Percentiles rank a stretch among this genome's conserved stretches.
Conservation (phyloP, 208 protist species). For the Crithidia fasciculata region DNA sequence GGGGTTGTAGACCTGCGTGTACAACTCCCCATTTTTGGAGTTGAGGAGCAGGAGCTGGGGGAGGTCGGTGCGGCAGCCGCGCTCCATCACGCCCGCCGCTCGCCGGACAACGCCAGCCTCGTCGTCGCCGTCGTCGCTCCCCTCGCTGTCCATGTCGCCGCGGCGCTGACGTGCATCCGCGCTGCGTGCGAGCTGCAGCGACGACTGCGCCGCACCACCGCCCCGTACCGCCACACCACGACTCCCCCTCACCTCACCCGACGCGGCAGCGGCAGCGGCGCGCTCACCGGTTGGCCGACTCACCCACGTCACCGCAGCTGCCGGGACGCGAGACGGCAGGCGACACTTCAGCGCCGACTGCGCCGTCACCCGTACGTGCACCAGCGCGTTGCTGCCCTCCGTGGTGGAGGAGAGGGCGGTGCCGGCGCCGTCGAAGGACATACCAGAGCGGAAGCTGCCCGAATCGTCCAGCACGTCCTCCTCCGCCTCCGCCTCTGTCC, state of each 20-base stretch:
- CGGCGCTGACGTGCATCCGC: not conserved
- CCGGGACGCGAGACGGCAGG: constrained; percentile 48
- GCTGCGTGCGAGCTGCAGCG: not conserved
- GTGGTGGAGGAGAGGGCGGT: constrained; percentile 11
- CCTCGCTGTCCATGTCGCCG: not conserved
- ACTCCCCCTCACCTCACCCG: not conserved
- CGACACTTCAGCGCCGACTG: constrained; percentile 41
- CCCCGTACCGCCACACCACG: not conserved
- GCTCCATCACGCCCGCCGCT: constrained; percentile 4
- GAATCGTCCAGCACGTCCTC: constrained; percentile 29
- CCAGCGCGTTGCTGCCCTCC: constrained; percentile 21
- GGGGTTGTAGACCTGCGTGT: constrained; percentile 67
- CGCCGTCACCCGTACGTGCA: constrained; percentile 22
- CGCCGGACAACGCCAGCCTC: not conserved
- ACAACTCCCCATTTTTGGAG: constrained; percentile 59
- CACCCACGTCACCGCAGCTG: constrained; percentile 54
- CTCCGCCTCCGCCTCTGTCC: constrained; percentile 33
- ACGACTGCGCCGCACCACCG: not conserved
- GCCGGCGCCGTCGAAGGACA: constrained; percentile 18
- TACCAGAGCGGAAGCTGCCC: constrained; percentile 26
- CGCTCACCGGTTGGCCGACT: constrained; percentile 6
- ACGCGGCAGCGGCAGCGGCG: not conserved
- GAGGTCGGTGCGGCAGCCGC: constrained; percentile 47
- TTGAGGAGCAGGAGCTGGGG: constrained; percentile 63
- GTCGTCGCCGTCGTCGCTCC: not conserved